A percentile compares a stretch with the other conserved stretches of the same genome.
phyloP scores from a whole-genome alignment of 1,284 basidiomycete genomes.

The Somion occarium region DNA sequence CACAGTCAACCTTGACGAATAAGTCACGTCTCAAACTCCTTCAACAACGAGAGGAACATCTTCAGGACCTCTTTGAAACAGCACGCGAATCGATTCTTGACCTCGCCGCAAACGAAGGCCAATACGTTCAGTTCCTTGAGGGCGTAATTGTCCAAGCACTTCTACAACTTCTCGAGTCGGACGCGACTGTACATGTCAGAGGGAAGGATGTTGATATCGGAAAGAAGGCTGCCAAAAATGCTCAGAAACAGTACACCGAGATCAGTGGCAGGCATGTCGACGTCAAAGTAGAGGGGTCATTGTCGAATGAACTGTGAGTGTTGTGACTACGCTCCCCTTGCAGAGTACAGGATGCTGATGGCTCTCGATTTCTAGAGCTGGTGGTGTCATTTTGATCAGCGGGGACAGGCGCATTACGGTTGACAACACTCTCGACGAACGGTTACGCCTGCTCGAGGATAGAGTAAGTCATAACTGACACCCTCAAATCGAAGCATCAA shows the following conservation, averaged over 20 bases:
- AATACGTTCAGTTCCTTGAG: conserved; percentile 78
- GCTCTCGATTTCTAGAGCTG: conserved; percentile 55
- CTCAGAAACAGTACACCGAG: conserved; percentile 63
- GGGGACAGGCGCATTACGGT: conserved; percentile 77
- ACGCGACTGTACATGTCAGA: conserved; percentile 59
- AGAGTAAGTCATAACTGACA: too few species aligned
- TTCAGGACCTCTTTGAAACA: conserved; percentile 84
- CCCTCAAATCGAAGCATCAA: too few species aligned
- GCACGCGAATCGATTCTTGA: conserved; percentile 63
- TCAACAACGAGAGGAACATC: conserved; percentile 88
- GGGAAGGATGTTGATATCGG: conserved; percentile 55
- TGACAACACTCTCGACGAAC: conserved; percentile 90
- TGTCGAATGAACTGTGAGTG: conserved; percentile 72
- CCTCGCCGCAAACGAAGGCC: conserved; percentile 65
- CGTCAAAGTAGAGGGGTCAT: conserved; percentile 58
- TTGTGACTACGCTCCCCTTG: neutral
- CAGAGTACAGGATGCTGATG: too few species aligned
- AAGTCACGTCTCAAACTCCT: conserved; percentile 90
- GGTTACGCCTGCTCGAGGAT: conserved; percentile 83
- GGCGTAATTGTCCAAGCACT: conserved; percentile 78
- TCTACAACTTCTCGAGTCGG: conserved; percentile 60
- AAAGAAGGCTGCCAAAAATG: conserved; percentile 57
- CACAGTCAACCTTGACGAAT: conserved; percentile 95
- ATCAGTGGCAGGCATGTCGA: conserved; percentile 70
- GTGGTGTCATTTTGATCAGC: conserved; percentile 76